Evolutionary conservation across 805 yeast genomes (phyloP).

Genomic region (Starmerella gropengiesseri): DNA sequence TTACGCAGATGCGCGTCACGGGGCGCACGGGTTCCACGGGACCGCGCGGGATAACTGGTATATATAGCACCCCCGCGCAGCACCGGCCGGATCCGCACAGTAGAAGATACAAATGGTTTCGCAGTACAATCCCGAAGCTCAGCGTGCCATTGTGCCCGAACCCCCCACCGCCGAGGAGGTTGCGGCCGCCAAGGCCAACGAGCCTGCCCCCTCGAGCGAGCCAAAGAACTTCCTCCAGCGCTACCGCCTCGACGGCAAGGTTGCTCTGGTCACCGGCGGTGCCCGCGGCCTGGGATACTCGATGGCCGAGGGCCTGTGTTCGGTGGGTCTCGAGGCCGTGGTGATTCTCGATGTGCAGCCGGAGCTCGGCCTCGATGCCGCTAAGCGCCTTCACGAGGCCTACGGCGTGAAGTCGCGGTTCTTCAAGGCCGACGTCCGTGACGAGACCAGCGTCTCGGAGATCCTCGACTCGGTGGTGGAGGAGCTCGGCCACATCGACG

Average conservation of each 20-base stretch:
- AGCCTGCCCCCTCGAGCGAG: conserved; percentile 27
- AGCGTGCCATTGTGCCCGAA: conserved; percentile 32
- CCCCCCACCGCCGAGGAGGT: conserved; percentile 33
- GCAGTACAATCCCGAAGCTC: conserved; percentile 19
- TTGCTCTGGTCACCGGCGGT: conserved; percentile 57
- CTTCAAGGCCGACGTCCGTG: conserved; percentile 56
- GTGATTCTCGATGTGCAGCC: conserved; percentile 44
- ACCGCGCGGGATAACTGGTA: not conserved
- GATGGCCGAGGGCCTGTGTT: conserved; percentile 51
- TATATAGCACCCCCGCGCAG: not conserved
- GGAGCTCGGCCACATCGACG: conserved; percentile 45
- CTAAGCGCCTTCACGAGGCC: conserved; percentile 41
- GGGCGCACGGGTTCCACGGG: conserved; percentile 8
- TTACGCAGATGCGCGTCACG: conserved; percentile 6
- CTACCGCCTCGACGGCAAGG: conserved; percentile 52
- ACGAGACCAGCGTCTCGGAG: conserved; percentile 38
- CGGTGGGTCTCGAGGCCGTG: conserved; percentile 44
- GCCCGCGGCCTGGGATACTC: conserved; percentile 57
- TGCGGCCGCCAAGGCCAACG: conserved; percentile 31
- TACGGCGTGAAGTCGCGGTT: conserved; percentile 50
- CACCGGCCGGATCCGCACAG: too few species aligned
- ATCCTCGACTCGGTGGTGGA: conserved; percentile 42
- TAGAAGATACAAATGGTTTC: too few species aligned
- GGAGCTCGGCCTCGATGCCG: conserved; percentile 53
- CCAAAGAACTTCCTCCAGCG: conserved; percentile 32